phyloP scores from a whole-genome alignment of 208 protist genomes.

The Crithidia bombi region DNA sequence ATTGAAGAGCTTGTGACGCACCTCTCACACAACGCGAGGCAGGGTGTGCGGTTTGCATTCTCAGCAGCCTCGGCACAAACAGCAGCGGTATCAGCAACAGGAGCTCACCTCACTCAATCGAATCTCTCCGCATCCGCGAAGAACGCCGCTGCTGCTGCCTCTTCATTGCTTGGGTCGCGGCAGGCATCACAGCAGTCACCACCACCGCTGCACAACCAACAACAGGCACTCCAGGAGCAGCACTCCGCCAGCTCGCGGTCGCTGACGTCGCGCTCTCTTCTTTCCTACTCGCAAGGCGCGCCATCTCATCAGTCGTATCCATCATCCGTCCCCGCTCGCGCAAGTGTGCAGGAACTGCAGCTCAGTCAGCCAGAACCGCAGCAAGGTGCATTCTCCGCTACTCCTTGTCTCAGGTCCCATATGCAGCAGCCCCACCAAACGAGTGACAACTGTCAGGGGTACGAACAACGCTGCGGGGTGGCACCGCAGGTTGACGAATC shows the following conservation, averaged over 20 bases:
- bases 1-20: constrained; percentile 13
- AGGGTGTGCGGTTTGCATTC: not conserved
- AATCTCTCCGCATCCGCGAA: not conserved
- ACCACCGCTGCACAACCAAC: not conserved
- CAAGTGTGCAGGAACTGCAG: not conserved
- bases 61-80: not conserved
- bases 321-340: not conserved
- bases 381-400: not conserved
- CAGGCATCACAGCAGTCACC: not conserved
- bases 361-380: not conserved
- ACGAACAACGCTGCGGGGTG: no score
- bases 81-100: not conserved
- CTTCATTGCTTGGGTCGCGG: not conserved
- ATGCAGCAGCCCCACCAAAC: not conserved
- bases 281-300: constrained; percentile 14
- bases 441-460: no score
- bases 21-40: constrained; percentile 7
- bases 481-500: not conserved
- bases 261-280: constrained; percentile 10
- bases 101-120: not conserved
- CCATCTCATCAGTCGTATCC: constrained; percentile 6
- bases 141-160: not conserved
- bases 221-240: not conserved
- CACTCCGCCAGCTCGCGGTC: constrained; percentile 3
- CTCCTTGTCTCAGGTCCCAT: not conserved